Conservation (phyloP, 2,329 filamentous ascomycete species). For the Phyllosticta citribraziliensis region DNA sequence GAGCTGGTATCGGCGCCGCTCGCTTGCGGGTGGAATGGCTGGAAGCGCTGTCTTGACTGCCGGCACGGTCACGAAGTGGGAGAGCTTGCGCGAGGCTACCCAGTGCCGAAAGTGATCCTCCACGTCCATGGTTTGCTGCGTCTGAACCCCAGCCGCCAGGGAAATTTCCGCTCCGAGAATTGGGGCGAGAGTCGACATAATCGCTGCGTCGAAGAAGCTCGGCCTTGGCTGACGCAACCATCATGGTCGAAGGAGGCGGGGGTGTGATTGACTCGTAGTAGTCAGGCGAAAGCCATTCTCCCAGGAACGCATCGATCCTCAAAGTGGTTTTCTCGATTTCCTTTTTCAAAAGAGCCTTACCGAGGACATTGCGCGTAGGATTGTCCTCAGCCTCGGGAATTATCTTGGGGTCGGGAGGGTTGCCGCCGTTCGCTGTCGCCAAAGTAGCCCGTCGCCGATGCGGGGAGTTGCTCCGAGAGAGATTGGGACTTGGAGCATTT, state of each 20-base stretch:
- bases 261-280: slow-evolving; percentile 91
- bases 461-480: slow-evolving; percentile 15
- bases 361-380: slow-evolving; percentile 24
- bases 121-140: slow-evolving; percentile 11
- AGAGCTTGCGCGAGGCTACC: slow-evolving; percentile 29
- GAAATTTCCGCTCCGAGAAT: slow-evolving; percentile 37
- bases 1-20: slow-evolving; percentile 16
- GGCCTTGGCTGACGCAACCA: slow-evolving; percentile 82
- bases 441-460: slow-evolving; percentile 2
- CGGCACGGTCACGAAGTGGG: slow-evolving; percentile 37
- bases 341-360: slow-evolving; percentile 23
- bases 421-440: slow-evolving; percentile 9
- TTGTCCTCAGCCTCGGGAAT: slow-evolving; percentile 30
- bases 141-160: slow-evolving; percentile 45
- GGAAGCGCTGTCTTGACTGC: slow-evolving; percentile 25
- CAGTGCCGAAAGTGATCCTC: slow-evolving; percentile 19
- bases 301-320: slow-evolving; percentile 82
- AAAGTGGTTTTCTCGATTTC: slow-evolving; percentile 37
- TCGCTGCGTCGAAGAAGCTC: slow-evolving; percentile 72
- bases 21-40: slow-evolving; percentile 20
- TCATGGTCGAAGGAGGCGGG: slow-evolving; percentile 73
- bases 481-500: slow-evolving; percentile 19
- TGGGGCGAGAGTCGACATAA: slow-evolving; percentile 37
- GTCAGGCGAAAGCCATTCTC: slow-evolving; percentile 88
- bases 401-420: slow-evolving; percentile 19